phyloP scores from a whole-genome alignment of 2,329 filamentous ascomycete species.

The Fusarium armeniacum region DNA sequence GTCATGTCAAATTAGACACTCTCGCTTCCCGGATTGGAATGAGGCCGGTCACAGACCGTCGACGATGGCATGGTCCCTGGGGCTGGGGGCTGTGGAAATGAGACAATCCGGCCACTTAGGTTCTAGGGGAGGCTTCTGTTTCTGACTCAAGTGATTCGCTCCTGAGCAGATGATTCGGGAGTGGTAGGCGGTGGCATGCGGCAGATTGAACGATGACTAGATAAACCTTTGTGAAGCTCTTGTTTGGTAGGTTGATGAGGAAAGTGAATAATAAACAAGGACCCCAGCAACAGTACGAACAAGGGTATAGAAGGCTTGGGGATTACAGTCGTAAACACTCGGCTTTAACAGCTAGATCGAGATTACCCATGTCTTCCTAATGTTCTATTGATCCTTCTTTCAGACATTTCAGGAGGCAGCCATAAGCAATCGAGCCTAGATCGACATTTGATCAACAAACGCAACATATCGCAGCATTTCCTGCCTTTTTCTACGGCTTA shows the following conservation, averaged over 20 bases:
- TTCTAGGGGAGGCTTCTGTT: slow-evolving; percentile 15
- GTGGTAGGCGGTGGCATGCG: slow-evolving; percentile 11
- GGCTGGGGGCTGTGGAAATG: slow-evolving; percentile 36
- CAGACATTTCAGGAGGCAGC: slow-evolving; percentile 4
- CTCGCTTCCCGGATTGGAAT: slow-evolving; percentile 33
- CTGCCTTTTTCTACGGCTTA: neutral
- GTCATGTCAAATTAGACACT: slow-evolving; percentile 40
- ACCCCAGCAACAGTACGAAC: slow-evolving; percentile 8
- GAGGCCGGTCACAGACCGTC: slow-evolving; percentile 15
- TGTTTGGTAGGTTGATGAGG: slow-evolving; percentile 13
- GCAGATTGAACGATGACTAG: slow-evolving; percentile 10
- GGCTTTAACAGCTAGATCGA: slow-evolving; percentile 22
- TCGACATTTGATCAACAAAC: neutral
- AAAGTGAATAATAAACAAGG: slow-evolving; percentile 32
- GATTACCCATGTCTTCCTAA: slow-evolving; percentile 18
- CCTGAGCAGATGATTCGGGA: neutral
- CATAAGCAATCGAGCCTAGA: neutral
- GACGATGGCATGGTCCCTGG: slow-evolving; percentile 21
- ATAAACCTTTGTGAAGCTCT: neutral
- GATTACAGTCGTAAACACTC: slow-evolving; percentile 10
- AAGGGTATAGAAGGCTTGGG: slow-evolving; percentile 9
- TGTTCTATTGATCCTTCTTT: slow-evolving; percentile 28
- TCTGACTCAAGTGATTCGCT: slow-evolving; percentile 27
- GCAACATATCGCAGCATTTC: neutral
- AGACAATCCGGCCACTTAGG: slow-evolving; percentile 33